These are phyloP conservation scores for Chloroidium sp. DNA, from an alignment of 163 green algal species.

Conservation along the genomic window DNA sequence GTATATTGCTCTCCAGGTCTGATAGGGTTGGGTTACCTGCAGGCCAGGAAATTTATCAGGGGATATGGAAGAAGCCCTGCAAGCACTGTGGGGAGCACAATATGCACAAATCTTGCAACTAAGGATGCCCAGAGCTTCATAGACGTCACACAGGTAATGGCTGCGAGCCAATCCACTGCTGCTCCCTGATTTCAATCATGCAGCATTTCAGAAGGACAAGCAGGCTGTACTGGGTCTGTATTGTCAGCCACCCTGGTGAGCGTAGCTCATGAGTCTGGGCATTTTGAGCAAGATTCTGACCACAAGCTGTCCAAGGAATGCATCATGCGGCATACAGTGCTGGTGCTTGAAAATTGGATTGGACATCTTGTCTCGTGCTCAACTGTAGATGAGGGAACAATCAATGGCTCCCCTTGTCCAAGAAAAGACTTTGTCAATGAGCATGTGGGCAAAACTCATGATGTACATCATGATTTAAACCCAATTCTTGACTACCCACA, in stretches of 20 bases:
- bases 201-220: too few relatives aligned
- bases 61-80: conserved; percentile 48
- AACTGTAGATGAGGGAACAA: background rate
- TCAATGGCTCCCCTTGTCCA: too few relatives aligned
- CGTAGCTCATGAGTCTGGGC: background rate
- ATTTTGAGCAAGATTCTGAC: background rate
- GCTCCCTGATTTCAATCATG: too few relatives aligned
- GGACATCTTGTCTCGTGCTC: background rate
- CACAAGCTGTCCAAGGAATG: background rate
- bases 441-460: background rate
- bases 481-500: background rate
- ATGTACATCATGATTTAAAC: background rate
- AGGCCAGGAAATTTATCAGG: conserved; percentile 37
- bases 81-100: conserved; percentile 54
- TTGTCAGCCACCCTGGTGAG: background rate
- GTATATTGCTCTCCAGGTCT: background rate
- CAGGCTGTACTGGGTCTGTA: background rate
- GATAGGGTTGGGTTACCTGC: background rate
- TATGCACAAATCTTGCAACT: conserved; percentile 52
- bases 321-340: too few relatives aligned
- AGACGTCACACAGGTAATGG: conserved; percentile 25
- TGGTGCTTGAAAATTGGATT: background rate
- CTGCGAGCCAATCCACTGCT: too few relatives aligned
- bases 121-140: conserved; percentile 26
- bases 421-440: background rate